These are phyloP conservation scores for Daldinia bambusicola DNA, from an alignment of 495 filamentous ascomycete genomes.

Conservation along the genomic window DNA sequence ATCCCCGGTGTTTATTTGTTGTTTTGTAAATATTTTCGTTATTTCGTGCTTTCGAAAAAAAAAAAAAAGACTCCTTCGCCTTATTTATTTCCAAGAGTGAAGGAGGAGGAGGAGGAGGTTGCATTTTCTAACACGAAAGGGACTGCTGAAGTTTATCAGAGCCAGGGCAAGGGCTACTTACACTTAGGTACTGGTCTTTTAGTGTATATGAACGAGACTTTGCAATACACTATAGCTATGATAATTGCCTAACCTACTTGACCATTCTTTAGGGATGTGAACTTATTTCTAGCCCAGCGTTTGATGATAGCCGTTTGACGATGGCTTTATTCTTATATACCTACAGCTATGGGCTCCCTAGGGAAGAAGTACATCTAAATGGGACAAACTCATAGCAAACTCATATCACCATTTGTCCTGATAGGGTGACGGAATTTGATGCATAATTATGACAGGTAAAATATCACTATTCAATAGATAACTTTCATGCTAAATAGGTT, in stretches of 20 bases:
- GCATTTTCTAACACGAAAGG: constrained; percentile 29
- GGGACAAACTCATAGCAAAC: no score
- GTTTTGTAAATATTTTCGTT: constrained; percentile 16
- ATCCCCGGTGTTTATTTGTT: constrained; percentile 31
- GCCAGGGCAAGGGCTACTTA: neutral
- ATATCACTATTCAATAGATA: no score
- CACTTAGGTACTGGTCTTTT: neutral
- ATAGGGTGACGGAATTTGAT: no score
- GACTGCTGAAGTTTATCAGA: constrained; percentile 16
- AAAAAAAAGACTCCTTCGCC: no score
- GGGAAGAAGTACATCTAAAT: no score
- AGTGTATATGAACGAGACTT: neutral
- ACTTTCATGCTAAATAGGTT: no score
- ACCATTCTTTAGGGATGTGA: neutral
- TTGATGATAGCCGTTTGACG: no score
- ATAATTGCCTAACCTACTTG: neutral
- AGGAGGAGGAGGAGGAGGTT: constrained; percentile 11
- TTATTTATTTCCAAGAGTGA: neutral
- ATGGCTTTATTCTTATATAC: no score
- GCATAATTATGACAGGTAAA: no score
- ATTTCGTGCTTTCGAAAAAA: constrained; percentile 2
- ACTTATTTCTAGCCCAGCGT: no score
- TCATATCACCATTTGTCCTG: no score
- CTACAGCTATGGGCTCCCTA: no score
- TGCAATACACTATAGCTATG: neutral